phyloP scores from a whole-genome alignment of 2,329 filamentous ascomycete genomes.

The Penicillium sp. region DNA sequence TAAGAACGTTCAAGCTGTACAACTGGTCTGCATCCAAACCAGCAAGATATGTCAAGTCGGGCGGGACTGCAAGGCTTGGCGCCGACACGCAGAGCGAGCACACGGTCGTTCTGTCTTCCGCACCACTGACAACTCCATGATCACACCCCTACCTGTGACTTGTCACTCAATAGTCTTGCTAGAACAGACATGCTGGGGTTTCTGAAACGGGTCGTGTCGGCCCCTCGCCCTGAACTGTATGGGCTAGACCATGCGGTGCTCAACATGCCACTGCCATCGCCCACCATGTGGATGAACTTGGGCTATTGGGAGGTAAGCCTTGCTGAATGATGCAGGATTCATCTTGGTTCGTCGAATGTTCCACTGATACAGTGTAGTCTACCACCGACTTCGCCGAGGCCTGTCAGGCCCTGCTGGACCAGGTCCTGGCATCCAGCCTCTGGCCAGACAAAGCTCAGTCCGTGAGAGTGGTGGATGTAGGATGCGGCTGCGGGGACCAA shows the following conservation, averaged over 20 bases:
- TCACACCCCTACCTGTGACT: not conserved
- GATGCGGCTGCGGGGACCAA: conserved; percentile 61
- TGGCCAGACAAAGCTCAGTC: conserved; percentile 17
- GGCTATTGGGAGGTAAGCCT: conserved; percentile 55
- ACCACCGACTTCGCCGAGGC: conserved; percentile 46
- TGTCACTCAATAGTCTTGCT: not conserved
- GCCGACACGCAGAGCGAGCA: too few species aligned
- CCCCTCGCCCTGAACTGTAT: conserved; percentile 37
- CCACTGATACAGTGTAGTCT: conserved; percentile 22
- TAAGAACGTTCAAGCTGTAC: too few species aligned
- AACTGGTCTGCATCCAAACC: too few species aligned
- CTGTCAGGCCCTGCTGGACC: conserved; percentile 49
- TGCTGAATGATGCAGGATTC: not conserved
- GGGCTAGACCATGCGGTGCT: conserved; percentile 57
- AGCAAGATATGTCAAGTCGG: too few species aligned
- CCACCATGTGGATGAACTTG: conserved; percentile 63
- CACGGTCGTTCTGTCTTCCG: too few species aligned
- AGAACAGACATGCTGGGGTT: conserved; percentile 8
- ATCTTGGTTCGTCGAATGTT: not conserved
- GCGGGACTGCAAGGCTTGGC: too few species aligned
- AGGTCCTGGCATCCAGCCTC: conserved; percentile 50
- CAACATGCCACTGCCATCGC: conserved; percentile 49
- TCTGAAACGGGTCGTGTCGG: conserved; percentile 10
- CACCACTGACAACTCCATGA: too few species aligned
- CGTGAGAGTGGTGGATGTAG: conserved; percentile 48